These are phyloP conservation scores for Aspergillus sclerotioniger DNA, from an alignment of 495 filamentous ascomycete genomes.

Conservation along the genomic window DNA sequence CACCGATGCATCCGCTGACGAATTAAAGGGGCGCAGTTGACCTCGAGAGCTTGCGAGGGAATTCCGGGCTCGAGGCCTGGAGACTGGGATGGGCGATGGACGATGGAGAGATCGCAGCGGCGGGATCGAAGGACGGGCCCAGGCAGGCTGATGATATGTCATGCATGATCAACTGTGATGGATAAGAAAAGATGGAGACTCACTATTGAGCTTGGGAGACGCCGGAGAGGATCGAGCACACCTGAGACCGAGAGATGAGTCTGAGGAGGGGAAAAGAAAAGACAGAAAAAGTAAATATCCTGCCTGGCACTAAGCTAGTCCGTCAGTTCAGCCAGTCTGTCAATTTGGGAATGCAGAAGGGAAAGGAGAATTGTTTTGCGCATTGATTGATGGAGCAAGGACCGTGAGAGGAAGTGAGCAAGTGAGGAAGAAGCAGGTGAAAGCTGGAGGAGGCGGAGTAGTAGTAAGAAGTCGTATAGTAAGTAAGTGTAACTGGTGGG, in stretches of 20 bases:
- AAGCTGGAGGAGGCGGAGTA: no score
- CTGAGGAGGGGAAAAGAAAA: neutral
- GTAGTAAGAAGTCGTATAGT: neutral
- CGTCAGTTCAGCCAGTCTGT: no score
- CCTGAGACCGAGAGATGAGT: neutral
- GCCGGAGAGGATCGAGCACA: neutral
- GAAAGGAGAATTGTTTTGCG: neutral
- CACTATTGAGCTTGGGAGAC: neutral
- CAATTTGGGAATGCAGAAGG: neutral
- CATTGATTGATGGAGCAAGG: no score
- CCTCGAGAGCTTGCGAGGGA: neutral
- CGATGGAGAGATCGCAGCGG: constrained; percentile 16
- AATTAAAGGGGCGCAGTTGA: constrained; percentile 18
- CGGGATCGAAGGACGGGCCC: constrained; percentile 12
- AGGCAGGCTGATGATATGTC: constrained; percentile 25
- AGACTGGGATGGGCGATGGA: constrained; percentile 17
- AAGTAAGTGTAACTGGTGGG: neutral
- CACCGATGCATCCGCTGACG: constrained; percentile 20
- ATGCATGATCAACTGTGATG: constrained; percentile 23
- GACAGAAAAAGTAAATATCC: neutral
- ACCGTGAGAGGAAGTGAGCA: neutral
- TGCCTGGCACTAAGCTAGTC: neutral
- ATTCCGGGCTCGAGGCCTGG: neutral
- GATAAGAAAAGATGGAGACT: constrained; percentile 10
- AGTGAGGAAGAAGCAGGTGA: neutral